phyloP scores from a whole-genome alignment of 306 rosid genomes.

The Prunus mira region DNA sequence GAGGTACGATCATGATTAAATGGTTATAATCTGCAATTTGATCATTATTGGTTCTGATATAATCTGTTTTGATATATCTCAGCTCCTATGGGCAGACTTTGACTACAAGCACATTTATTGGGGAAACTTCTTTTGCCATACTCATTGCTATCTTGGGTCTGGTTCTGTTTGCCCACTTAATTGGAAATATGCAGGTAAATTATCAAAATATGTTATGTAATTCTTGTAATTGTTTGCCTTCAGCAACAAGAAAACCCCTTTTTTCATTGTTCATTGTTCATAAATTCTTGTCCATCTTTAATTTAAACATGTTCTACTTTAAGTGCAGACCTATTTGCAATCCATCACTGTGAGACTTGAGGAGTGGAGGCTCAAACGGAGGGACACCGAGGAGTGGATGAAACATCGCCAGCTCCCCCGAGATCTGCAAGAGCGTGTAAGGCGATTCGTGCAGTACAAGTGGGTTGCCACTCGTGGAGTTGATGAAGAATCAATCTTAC shows the following conservation, averaged over 20 bases:
- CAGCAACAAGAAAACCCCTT: not conserved
- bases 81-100: conserved; percentile 83
- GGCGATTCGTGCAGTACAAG: conserved; percentile 77
- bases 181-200: conserved; percentile 95
- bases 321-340: conserved; percentile 85
- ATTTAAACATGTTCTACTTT: not conserved
- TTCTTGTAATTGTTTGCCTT: not conserved
- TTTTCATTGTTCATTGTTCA: not conserved
- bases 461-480: conserved; percentile 96
- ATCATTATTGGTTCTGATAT: not conserved
- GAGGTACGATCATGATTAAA: conserved; percentile 43
- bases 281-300: not conserved
- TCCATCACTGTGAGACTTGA: conserved; percentile 85
- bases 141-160: conserved; percentile 74
- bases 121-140: conserved; percentile 85
- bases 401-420: conserved; percentile 81
- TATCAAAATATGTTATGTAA: too few relatives aligned
- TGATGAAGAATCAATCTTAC: conserved; percentile 75
- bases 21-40: not conserved
- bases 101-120: conserved; percentile 57
- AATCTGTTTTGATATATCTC: conserved; percentile 19
- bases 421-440: conserved; percentile 60
- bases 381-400: conserved; percentile 98
- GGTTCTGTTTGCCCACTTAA: conserved; percentile 86
- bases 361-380: conserved; percentile 88